phyloP scores from a whole-genome alignment of 805 yeast species.

The Candida berthetii region DNA sequence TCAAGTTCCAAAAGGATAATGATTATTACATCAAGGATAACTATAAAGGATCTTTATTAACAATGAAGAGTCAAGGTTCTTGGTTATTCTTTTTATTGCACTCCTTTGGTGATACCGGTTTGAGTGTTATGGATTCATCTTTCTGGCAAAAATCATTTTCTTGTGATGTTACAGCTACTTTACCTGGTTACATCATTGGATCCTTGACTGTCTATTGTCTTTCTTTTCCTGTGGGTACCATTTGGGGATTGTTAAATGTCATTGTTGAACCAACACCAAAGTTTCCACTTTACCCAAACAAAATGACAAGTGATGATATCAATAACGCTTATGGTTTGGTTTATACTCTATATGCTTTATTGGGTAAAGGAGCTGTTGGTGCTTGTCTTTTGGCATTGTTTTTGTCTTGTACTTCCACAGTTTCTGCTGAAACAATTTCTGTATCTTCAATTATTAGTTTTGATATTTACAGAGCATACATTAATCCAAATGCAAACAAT shows the following conservation, averaged over 20 bases:
- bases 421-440: slow-evolving; percentile 36
- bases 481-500: slow-evolving; percentile 35
- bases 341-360: slow-evolving; percentile 34
- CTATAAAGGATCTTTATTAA: slow-evolving; percentile 27
- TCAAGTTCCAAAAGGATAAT: slow-evolving; percentile 30
- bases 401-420: slow-evolving; percentile 34
- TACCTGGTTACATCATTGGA: slow-evolving; percentile 32
- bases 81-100: slow-evolving; percentile 24
- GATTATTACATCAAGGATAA: slow-evolving; percentile 28
- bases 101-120: slow-evolving; percentile 27
- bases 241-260: slow-evolving; percentile 32
- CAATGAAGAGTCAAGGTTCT: slow-evolving; percentile 28
- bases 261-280: slow-evolving; percentile 26
- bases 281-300: slow-evolving; percentile 20
- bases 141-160: slow-evolving; percentile 40
- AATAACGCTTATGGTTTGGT: slow-evolving; percentile 31
- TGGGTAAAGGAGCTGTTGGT: slow-evolving; percentile 31
- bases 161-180: slow-evolving; percentile 24
- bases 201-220: slow-evolving; percentile 33
- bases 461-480: slow-evolving; percentile 39
- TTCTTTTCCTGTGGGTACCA: slow-evolving; percentile 31
- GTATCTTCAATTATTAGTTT: slow-evolving; percentile 36
- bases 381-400: slow-evolving; percentile 36
- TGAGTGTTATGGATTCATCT: slow-evolving; percentile 29
- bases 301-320: slow-evolving; percentile 9